Evolutionary conservation across 257 asterid genomes (phyloP).

Genomic region (Solanum ossicruentum): DNA sequence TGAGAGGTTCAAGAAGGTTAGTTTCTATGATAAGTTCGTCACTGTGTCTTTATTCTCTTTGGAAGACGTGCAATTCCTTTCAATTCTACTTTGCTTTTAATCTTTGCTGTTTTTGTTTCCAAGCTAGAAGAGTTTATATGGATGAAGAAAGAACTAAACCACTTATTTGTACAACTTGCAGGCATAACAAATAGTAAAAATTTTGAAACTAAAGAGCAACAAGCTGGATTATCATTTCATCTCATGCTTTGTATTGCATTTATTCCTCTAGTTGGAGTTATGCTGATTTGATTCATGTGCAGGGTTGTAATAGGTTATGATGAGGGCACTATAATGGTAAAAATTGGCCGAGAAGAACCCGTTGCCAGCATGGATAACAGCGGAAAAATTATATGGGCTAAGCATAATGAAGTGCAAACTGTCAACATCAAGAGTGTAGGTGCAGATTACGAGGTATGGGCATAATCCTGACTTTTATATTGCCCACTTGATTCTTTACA

Average conservation of each 20-base stretch:
- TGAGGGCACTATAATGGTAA: constrained; percentile 97
- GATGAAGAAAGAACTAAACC: neutral
- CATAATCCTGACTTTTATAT: neutral
- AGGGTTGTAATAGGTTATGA: constrained; percentile 97
- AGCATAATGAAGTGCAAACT: constrained; percentile 96
- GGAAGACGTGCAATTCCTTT: neutral
- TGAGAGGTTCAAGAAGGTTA: constrained; percentile 89
- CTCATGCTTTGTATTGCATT: neutral
- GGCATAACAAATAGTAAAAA: neutral
- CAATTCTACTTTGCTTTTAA: neutral
- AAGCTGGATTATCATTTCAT: neutral
- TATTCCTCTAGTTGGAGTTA: neutral
- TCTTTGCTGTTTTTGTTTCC: neutral
- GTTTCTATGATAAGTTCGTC: constrained; percentile 1
- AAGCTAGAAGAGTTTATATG: neutral
- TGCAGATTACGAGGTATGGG: constrained; percentile 68
- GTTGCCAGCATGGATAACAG: constrained; percentile 94
- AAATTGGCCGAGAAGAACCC: constrained; percentile 94
- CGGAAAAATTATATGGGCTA: constrained; percentile 95
- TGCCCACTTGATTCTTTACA: neutral
- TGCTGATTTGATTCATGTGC: constrained; percentile 8
- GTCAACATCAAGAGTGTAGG: constrained; percentile 93
- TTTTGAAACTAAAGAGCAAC: neutral
- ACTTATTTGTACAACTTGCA: neutral
- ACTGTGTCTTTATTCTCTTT: neutral